Evolutionary conservation across 108 stramenopile species (phyloP).

Genomic region (Fragilaria crotonensis): DNA sequence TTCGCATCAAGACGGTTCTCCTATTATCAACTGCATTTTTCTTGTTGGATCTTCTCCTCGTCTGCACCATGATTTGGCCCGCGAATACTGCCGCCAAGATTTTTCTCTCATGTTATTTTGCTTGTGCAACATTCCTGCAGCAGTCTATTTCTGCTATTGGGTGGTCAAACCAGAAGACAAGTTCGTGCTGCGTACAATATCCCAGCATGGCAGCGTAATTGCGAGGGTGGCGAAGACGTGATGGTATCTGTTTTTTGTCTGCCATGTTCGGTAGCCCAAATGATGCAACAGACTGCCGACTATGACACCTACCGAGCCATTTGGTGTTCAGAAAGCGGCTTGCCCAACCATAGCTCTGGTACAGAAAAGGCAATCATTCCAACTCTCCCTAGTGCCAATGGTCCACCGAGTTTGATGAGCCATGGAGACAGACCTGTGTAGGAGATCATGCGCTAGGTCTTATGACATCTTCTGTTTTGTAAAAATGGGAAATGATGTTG

Average conservation of each 20-base stretch:
- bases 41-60: slow-evolving; percentile 1
- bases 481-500: too few relatives aligned
- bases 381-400: too few relatives aligned
- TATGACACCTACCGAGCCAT: slow-evolving; percentile 40
- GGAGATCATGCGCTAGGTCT: too few relatives aligned
- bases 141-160: neutral
- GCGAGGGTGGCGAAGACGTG: slow-evolving; percentile 24
- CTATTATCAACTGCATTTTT: neutral
- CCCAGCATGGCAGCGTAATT: slow-evolving; percentile 21
- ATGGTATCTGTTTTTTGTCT: slow-evolving; percentile 37
- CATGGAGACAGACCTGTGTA: too few relatives aligned
- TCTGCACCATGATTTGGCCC: neutral
- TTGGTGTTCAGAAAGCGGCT: slow-evolving; percentile 34
- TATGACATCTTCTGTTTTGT: too few relatives aligned
- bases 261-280: slow-evolving; percentile 36
- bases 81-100: neutral
- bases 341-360: slow-evolving; percentile 34
- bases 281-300: slow-evolving; percentile 52
- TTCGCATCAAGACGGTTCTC: slow-evolving; percentile 1
- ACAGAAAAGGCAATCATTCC: too few relatives aligned
- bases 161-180: neutral
- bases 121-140: neutral
- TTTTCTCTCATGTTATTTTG: neutral
- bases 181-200: slow-evolving; percentile 39
- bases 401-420: too few relatives aligned